These are phyloP conservation scores for Pseudocercospora crystallina DNA, from an alignment of 2,329 filamentous ascomycete genomes.

Conservation along the genomic window DNA sequence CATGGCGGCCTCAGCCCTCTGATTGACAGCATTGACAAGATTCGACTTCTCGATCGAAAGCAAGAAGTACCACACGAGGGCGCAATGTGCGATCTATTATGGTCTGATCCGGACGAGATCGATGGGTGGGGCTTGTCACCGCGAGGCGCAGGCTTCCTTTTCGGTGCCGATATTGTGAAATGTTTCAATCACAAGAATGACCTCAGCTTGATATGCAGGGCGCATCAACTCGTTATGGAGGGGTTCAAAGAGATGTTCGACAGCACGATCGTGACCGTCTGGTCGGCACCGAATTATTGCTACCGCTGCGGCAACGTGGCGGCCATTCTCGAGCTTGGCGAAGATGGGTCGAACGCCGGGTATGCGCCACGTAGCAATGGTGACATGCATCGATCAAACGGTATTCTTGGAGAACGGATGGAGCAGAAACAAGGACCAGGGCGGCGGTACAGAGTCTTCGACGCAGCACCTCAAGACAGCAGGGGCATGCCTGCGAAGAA, in stretches of 20 bases:
- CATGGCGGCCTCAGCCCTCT: slow-evolving; percentile 90
- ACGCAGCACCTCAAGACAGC: slow-evolving; percentile 92
- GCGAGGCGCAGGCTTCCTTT: slow-evolving; percentile 91
- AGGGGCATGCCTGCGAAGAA: slow-evolving; percentile 99
- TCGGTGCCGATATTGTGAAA: slow-evolving; percentile 93
- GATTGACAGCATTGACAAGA: slow-evolving; percentile 93
- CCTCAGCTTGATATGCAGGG: slow-evolving; percentile 84
- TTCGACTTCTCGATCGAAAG: slow-evolving; percentile 89
- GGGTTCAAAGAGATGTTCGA: slow-evolving; percentile 99
- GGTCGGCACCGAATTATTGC: slow-evolving; percentile 50
- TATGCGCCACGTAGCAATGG: slow-evolving; percentile 62
- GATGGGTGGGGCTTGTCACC: slow-evolving; percentile 95
- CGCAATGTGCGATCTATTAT: slow-evolving; percentile 96
- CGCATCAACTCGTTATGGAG: slow-evolving; percentile 98
- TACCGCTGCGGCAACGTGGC: slow-evolving; percentile 62
- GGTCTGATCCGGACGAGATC: slow-evolving; percentile 97
- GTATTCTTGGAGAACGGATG: slow-evolving; percentile 45
- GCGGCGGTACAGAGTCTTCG: slow-evolving; percentile 89
- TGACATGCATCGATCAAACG: slow-evolving; percentile 54
- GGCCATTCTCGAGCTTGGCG: slow-evolving; percentile 86
- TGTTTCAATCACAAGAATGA: slow-evolving; percentile 95
- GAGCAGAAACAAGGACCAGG: slow-evolving; percentile 67
- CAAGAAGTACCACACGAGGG: slow-evolving; percentile 98
- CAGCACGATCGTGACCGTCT: slow-evolving; percentile 94
- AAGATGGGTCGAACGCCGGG: slow-evolving; percentile 64